A percentile compares a stretch with the other conserved stretches of the same genome.
Evolutionary conservation across 495 filamentous ascomycete genomes (phyloP).

Genomic region (Xylaria grammica): DNA sequence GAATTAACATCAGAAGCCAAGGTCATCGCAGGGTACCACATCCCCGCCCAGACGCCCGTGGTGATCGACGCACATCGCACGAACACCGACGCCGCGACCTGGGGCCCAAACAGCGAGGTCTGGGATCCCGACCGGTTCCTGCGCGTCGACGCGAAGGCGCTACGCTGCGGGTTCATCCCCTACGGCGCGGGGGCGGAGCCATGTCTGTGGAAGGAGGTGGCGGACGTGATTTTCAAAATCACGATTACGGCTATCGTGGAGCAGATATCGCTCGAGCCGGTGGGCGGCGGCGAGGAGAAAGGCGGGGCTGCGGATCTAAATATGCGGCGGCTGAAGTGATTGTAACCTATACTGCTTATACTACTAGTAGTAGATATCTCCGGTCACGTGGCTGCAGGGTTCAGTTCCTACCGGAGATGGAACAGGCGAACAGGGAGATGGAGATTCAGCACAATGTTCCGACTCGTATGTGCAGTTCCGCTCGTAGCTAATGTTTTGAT

Average conservation of each 20-base stretch:
- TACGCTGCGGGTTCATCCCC: background rate
- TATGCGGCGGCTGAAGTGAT: background rate
- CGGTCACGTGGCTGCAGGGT: too few species aligned
- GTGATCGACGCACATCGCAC: background rate
- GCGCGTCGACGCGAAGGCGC: background rate
- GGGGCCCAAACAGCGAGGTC: background rate
- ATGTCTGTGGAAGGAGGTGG: background rate
- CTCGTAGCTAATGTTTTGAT: too few species aligned
- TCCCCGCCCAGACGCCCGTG: background rate
- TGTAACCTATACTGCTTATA: too few species aligned
- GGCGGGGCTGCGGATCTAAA: background rate
- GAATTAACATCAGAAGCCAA: background rate
- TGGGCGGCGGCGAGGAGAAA: background rate
- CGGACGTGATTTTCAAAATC: background rate
- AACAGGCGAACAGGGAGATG: too few species aligned
- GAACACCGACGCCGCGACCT: background rate
- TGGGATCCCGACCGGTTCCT: background rate
- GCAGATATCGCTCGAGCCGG: background rate
- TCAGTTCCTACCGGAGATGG: too few species aligned
- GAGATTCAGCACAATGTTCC: too few species aligned
- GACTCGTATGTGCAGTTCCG: too few species aligned
- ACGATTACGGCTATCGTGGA: background rate
- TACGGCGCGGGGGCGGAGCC: background rate
- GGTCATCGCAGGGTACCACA: background rate
- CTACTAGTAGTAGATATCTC: too few species aligned